Base-by-base conservation (phyloP, 768 basidiomycete genomes). In the Favolaschia claudopus region DNA sequence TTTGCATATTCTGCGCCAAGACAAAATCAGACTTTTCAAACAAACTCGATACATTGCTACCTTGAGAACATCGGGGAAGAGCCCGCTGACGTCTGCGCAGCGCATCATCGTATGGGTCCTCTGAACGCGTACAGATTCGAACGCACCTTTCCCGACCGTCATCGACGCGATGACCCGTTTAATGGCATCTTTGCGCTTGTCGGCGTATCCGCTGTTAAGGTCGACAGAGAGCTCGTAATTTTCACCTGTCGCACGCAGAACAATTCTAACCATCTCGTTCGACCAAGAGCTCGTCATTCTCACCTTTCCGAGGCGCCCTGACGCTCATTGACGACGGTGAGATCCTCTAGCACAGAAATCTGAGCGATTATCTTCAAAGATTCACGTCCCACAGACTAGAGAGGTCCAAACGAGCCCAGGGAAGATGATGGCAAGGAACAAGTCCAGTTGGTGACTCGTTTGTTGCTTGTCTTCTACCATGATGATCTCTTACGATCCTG, bases 61-160 rank as follows among this genome's bases (percentile, higher is more conserved):
- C 85, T 97, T 98, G 70, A 99, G 88, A 24, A 99, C 97, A 76
- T 99, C 95, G 5, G 96, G 96, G 72, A 99, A 98, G 64, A 99
- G 86, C 20, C 96, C 95, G 69, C 91, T 92, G 76, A 95, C 92
- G 76, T 95, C 91, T 92, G 48, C 15, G 20, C 20, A 20, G 15
- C 12, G 32, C 37, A 20, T 51, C 14, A 52, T 34, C 19, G 51
- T 32, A 44, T 50, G 64, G 33, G 42, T 20, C 55, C 57, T 43
- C 33, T 49, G 56, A 38, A 52, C 24, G 40, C 29, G 32, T n/a
- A 10, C 34, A 12, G 19, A 46, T 20, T 43, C 45, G 39, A 43
- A 55, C 48, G 24, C 71, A 89, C 95, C 96, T 88, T 99, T 99
- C 50, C 96, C 95, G 65, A 99, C 95, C 1, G 97, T 99, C 93